phyloP scores from a whole-genome alignment of 2,329 filamentous ascomycete species.

The Colletotrichum coccodes region DNA sequence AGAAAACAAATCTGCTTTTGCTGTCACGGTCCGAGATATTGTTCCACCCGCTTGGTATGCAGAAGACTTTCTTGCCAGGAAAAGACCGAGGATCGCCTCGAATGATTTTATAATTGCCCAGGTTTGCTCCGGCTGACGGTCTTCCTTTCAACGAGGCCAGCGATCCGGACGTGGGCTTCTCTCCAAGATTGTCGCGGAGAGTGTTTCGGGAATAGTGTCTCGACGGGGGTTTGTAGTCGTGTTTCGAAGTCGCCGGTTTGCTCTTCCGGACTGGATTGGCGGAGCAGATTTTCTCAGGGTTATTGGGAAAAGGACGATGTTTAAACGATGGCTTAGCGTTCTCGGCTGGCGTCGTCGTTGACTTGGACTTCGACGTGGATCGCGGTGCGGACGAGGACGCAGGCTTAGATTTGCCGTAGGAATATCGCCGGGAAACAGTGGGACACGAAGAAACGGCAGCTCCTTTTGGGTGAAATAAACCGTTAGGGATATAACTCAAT shows the following conservation, averaged over 20 bases:
- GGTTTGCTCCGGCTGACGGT: background rate
- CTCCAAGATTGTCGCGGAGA: background rate
- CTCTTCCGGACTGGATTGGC: background rate
- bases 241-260: background rate
- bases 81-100: slow-evolving; percentile 4
- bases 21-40: background rate
- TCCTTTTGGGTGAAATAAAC: background rate
- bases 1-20: background rate
- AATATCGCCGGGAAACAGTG: background rate
- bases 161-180: too few relatives aligned
- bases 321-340: background rate
- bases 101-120: background rate
- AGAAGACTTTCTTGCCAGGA: background rate
- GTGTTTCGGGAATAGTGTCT: background rate
- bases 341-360: background rate
- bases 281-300: too few relatives aligned
- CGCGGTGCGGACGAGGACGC: background rate
- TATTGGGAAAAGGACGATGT: background rate
- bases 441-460: background rate
- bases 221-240: background rate
- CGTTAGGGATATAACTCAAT: background rate
- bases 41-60: background rate
- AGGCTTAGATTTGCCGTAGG: background rate
- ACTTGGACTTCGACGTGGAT: background rate
- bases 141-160: background rate